phyloP scores from a whole-genome alignment of 345 rosid species.

The Salix purpurea region DNA sequence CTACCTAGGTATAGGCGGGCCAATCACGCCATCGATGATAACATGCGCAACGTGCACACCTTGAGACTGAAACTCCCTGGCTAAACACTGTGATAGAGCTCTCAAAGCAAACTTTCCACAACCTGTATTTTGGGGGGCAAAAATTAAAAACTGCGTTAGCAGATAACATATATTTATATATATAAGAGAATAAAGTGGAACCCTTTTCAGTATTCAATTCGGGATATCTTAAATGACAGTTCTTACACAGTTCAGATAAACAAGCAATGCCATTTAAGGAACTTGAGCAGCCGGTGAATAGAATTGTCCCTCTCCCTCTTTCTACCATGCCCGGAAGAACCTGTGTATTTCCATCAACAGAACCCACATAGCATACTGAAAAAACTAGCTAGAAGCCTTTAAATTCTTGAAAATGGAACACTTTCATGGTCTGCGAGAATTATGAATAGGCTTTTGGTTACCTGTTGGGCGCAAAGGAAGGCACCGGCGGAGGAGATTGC shows the following conservation, averaged over 20 bases:
- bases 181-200: background rate
- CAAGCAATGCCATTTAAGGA: conserved; percentile 81
- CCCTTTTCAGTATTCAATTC: background rate
- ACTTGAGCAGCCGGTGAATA: conserved; percentile 90
- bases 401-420: background rate
- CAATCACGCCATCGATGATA: conserved; percentile 74
- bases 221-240: background rate
- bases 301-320: conserved; percentile 82
- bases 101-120: conserved; percentile 90
- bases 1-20: conserved; percentile 67
- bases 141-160: background rate
- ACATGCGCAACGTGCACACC: conserved; percentile 92
- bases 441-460: background rate
- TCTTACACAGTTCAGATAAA: conserved; percentile 74
- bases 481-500: conserved; percentile 74
- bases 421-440: too few relatives aligned
- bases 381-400: background rate
- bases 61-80: conserved; percentile 67
- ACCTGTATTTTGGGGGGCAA: conserved; percentile 33
- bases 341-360: conserved; percentile 20
- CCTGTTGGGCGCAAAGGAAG: conserved; percentile 90
- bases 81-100: conserved; percentile 76
- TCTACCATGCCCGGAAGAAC: conserved; percentile 89
- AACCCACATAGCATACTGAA: background rate
- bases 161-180: background rate